These are phyloP conservation scores for Tolypocladium nubicola DNA, from an alignment of 2,329 filamentous ascomycete species.

Conservation along the genomic window DNA sequence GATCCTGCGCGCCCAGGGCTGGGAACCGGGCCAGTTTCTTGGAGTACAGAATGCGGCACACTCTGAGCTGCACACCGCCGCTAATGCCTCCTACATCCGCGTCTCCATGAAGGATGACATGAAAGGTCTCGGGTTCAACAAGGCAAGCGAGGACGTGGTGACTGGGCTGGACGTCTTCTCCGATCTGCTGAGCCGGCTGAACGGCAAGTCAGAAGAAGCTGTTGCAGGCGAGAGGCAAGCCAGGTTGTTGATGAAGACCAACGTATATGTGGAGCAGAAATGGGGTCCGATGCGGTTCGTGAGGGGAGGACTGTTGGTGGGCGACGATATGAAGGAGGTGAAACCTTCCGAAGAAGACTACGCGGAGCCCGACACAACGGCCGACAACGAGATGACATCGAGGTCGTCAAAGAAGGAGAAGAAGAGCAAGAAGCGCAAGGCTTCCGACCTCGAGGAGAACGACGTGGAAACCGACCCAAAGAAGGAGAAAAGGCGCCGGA, in stretches of 20 bases:
- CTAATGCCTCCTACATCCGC: conserved; percentile 76
- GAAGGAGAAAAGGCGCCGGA: conserved; percentile 25
- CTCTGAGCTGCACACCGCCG: conserved; percentile 64
- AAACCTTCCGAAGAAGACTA: conserved; percentile 8
- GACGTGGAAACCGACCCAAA: conserved; percentile 12
- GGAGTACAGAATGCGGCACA: conserved; percentile 70
- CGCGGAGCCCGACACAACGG: conserved; percentile 5
- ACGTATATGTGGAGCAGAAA: conserved; percentile 62
- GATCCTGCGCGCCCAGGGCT: conserved; percentile 81
- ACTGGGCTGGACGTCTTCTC: conserved; percentile 84
- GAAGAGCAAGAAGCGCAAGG: conserved; percentile 40
- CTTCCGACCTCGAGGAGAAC: conserved; percentile 24
- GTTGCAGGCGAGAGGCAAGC: conserved; percentile 60
- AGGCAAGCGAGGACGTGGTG: conserved; percentile 62
- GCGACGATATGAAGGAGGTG: conserved; percentile 40
- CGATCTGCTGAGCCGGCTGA: conserved; percentile 75
- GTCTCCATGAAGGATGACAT: conserved; percentile 84
- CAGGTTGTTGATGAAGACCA: conserved; percentile 60
- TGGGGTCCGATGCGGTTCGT: conserved; percentile 82
- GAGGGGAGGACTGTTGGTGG: conserved; percentile 62
- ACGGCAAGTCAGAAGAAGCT: conserved; percentile 71
- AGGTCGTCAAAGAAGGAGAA: conserved; percentile 28
- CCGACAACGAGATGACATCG: conserved; percentile 8
- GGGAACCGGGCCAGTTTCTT: conserved; percentile 75
- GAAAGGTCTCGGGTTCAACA: conserved; percentile 75